Evolutionary conservation across 2,329 filamentous ascomycete genomes (phyloP).

Genomic region (Alternaria viburni): DNA sequence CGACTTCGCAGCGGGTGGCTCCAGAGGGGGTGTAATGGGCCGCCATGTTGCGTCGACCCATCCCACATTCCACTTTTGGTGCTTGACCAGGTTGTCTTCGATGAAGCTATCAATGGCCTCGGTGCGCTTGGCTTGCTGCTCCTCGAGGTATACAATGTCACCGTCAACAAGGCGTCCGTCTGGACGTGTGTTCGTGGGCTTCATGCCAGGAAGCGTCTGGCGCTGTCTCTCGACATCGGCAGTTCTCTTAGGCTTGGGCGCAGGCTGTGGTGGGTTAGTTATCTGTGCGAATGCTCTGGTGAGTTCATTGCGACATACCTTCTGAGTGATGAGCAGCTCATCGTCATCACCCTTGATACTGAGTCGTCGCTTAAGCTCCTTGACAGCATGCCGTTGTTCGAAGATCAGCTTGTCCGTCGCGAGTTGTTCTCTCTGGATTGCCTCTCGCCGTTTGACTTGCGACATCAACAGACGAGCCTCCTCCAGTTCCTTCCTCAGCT

Average conservation of each 20-base stretch:
- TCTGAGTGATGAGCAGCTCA: slow-evolving; percentile 83
- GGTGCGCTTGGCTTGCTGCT: slow-evolving; percentile 80
- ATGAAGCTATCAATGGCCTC: slow-evolving; percentile 82
- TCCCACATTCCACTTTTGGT: slow-evolving; percentile 88
- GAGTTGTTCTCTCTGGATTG: slow-evolving; percentile 78
- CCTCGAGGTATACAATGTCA: slow-evolving; percentile 77
- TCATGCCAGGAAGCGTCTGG: slow-evolving; percentile 68
- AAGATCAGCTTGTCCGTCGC: slow-evolving; percentile 79
- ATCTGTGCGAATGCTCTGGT: slow-evolving; percentile 23
- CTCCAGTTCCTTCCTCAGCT: slow-evolving; percentile 87
- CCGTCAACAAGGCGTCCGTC: slow-evolving; percentile 75
- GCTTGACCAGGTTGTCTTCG: slow-evolving; percentile 84
- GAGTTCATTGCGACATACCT: slow-evolving; percentile 62
- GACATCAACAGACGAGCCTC: slow-evolving; percentile 82
- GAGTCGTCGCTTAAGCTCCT: slow-evolving; percentile 85
- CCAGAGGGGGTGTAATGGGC: slow-evolving; percentile 79
- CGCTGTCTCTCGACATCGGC: slow-evolving; percentile 65
- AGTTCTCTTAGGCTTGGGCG: slow-evolving; percentile 61
- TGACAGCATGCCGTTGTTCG: slow-evolving; percentile 79
- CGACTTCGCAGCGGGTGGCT: slow-evolving; percentile 50
- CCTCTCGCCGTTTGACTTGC: slow-evolving; percentile 79
- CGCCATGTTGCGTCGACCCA: slow-evolving; percentile 87
- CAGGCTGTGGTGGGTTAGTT: slow-evolving; percentile 37
- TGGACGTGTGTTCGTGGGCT: slow-evolving; percentile 59
- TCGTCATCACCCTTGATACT: slow-evolving; percentile 93